Conservation (phyloP, 2,329 filamentous ascomycete species). For the Penicillium sp. region DNA sequence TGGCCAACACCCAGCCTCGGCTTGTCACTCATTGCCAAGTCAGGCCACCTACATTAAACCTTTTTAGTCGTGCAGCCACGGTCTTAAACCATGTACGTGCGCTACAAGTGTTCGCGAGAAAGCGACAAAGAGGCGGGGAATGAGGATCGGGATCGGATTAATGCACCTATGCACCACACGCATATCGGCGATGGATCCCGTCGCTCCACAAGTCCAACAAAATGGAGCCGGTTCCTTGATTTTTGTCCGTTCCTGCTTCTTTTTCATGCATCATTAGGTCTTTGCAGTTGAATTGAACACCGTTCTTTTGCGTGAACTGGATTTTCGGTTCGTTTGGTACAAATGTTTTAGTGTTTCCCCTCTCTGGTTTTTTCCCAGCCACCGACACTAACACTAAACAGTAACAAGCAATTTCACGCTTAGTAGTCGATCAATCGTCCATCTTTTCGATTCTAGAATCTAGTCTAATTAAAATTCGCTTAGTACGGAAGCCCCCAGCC, state of each 20-base stretch:
- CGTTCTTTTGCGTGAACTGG: not conserved
- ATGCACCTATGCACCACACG: not conserved
- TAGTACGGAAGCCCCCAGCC: not conserved
- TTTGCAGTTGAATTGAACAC: not conserved
- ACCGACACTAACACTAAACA: not conserved
- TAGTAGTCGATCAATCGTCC: not conserved
- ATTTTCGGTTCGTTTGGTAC: not conserved
- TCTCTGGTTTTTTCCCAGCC: not conserved
- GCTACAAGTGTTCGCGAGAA: not conserved
- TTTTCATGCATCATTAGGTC: slow-evolving; percentile 9
- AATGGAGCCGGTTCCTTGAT: not conserved
- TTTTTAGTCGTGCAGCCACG: slow-evolving; percentile 4
- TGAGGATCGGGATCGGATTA: not conserved
- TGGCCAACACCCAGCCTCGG: not conserved
- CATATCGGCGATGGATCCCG: not conserved
- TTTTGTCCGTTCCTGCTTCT: slow-evolving; percentile 6
- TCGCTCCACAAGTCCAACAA: slow-evolving; percentile 1
- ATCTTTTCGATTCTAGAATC: not conserved
- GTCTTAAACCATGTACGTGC: slow-evolving; percentile 4
- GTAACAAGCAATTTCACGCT: not conserved
- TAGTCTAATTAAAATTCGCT: not conserved
- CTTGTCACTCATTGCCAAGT: not conserved
- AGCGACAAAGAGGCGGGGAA: not conserved
- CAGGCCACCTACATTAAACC: not conserved
- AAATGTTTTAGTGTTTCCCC: not conserved